phyloP scores from a whole-genome alignment of 768 basidiomycete species.

The Mrakia hoshinonis region DNA sequence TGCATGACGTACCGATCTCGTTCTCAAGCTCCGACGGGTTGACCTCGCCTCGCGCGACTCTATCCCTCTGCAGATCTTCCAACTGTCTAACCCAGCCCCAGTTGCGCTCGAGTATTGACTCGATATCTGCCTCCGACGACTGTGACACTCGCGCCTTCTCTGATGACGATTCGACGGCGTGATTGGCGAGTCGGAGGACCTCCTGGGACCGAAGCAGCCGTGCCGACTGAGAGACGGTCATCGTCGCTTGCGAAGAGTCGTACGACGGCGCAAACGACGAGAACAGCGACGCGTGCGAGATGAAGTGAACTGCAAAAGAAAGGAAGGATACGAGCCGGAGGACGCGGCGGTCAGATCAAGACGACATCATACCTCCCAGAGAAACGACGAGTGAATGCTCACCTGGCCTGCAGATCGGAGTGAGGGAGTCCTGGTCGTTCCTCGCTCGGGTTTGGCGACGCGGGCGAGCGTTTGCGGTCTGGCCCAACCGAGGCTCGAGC shows the following conservation, averaged over 20 bases:
- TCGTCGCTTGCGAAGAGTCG: conserved; percentile 13
- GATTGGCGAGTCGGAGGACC: neutral
- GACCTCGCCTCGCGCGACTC: neutral
- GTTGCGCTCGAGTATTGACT: conserved; percentile 6
- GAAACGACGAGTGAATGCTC: no score
- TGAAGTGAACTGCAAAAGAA: neutral
- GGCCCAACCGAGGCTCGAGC: neutral
- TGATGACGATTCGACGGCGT: neutral
- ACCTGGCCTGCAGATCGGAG: neutral
- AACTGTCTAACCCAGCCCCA: neutral
- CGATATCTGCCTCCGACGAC: neutral
- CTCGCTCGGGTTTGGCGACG: neutral
- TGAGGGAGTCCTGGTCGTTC: neutral
- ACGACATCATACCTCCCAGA: no score
- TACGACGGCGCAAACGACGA: conserved; percentile 15
- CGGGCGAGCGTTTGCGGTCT: neutral
- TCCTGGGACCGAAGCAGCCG: neutral
- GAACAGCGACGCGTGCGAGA: conserved; percentile 2
- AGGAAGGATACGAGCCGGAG: neutral
- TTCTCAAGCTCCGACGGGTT: neutral
- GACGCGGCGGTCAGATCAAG: neutral
- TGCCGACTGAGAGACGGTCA: conserved; percentile 6
- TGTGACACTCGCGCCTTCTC: neutral
- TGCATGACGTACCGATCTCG: neutral
- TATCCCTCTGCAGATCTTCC: conserved; percentile 2